These are phyloP conservation scores for Phaffia rhodozyma DNA, from an alignment of 1,284 basidiomycete species.

Conservation along the genomic window DNA sequence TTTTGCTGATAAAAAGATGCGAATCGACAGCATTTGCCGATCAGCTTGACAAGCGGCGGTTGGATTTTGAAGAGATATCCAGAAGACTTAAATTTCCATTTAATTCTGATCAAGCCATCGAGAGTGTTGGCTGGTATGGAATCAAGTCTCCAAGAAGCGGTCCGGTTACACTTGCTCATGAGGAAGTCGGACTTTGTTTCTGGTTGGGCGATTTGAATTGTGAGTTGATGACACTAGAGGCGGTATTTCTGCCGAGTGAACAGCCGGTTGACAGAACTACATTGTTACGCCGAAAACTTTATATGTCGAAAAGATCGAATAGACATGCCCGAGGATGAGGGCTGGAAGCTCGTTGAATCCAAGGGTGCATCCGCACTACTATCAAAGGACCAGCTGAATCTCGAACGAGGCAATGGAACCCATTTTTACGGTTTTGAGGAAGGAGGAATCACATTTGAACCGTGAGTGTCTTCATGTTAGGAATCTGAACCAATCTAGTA, in stretches of 20 bases:
- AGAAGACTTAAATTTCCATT: constrained; percentile 2
- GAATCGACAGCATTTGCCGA: background rate
- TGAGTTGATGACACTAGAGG: background rate
- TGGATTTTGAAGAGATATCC: constrained; percentile 10
- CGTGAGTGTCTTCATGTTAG: background rate
- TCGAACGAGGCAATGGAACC: background rate
- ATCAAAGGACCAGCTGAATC: constrained; percentile 5
- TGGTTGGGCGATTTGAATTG: constrained; percentile 17
- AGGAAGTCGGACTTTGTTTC: constrained; percentile 1
- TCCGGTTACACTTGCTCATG: background rate
- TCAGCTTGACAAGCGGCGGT: constrained; percentile 1
- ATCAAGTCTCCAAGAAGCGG: background rate
- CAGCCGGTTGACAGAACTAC: background rate
- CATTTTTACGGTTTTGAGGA: constrained; percentile 10
- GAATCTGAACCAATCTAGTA: background rate
- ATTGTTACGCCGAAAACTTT: background rate
- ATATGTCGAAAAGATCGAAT: constrained; percentile 1
- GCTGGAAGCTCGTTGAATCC: constrained; percentile 1
- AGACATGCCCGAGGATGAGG: constrained; percentile 1
- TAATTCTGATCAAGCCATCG: background rate
- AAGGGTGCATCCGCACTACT: background rate
- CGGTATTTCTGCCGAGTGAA: background rate
- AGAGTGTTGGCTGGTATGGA: background rate
- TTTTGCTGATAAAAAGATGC: no score
- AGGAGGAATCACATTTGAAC: constrained; percentile 7